Base-by-base conservation (phyloP, 352 stramenopile species). In the Pythium rhizo-oryzae region DNA sequence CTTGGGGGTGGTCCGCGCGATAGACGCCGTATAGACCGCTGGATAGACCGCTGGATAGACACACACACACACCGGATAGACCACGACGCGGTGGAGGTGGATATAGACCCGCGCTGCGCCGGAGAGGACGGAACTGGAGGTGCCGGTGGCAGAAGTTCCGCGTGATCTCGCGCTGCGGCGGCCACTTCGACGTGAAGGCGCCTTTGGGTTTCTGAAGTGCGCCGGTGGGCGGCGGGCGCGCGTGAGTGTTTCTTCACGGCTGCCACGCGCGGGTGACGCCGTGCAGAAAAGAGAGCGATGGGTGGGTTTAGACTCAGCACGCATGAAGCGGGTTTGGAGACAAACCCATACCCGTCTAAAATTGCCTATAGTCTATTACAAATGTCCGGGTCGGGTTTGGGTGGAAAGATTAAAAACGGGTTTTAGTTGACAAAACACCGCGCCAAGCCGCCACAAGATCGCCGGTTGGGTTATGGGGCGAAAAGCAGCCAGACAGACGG, bases 281-380 rank as follows among this genome's bases (percentile, higher is more conserved):
- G 66, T 72, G 66, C 66, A 72, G 61, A 72, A 72, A 72, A 72
- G 58, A 71, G 56, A 52, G 46, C 58, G 21, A 46, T 37, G 46
- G 46, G 44, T 65, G 43, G 46, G 59, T 43, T 39, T 41, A 41
- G 35, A 13, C 12, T 41, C 12, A 28, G 46, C n/a, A 25, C 21
- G 8, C 6, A 13, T 39, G 49, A 55, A 55, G 46, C 54, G 23
- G n/a, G n/a, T n/a, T n/a, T n/a, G n/a, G n/a, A n/a, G n/a, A n/a
- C n/a, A n/a, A n/a, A n/a, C n/a, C n/a, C n/a, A n/a, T n/a, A n/a
- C n/a, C n/a, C n/a, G n/a, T n/a, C n/a, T n/a, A n/a, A n/a, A n/a
- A n/a, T n/a, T n/a, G n/a, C n/a, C n/a, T n/a, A n/a, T n/a, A n/a
- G n/a, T n/a, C n/a, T n/a, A n/a, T n/a, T n/a, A n/a, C n/a, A n/a